Evolutionary conservation across 139 green algal species (phyloP).

Genomic region (Closterium sp.): DNA sequence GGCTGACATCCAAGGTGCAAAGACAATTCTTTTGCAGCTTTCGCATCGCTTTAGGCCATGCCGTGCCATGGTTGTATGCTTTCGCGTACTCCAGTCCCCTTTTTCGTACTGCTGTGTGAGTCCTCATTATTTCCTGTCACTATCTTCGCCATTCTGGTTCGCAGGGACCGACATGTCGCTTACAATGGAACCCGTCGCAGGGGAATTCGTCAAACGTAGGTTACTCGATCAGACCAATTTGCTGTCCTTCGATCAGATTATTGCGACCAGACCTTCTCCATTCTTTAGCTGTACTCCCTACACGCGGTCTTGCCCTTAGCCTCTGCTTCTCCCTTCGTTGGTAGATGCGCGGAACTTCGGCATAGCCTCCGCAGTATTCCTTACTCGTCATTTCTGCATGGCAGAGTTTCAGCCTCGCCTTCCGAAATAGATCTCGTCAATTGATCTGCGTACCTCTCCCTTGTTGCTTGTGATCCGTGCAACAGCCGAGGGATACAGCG

Average conservation of each 20-base stretch:
- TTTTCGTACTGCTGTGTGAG: background rate
- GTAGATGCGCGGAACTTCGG: background rate
- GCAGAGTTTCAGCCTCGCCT: background rate
- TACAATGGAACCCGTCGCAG: background rate
- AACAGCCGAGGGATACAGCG: slow-evolving; percentile 32
- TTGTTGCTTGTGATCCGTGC: background rate
- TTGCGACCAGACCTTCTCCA: background rate
- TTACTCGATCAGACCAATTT: background rate
- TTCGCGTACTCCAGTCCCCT: background rate
- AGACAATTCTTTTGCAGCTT: background rate
- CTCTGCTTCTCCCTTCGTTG: background rate
- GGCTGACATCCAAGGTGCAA: background rate
- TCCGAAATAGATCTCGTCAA: background rate
- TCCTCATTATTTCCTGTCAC: background rate
- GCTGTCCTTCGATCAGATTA: background rate
- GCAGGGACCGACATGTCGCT: background rate
- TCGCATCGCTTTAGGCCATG: background rate
- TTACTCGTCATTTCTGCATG: background rate
- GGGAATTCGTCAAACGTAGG: background rate
- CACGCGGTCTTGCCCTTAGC: background rate
- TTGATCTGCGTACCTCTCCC: background rate
- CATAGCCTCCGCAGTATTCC: too few species aligned
- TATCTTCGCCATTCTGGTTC: background rate
- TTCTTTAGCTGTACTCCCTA: background rate
- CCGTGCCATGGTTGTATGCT: too few species aligned